Base-by-base conservation (phyloP, 352 stramenopile species). In the Phytophthora europaea region DNA sequence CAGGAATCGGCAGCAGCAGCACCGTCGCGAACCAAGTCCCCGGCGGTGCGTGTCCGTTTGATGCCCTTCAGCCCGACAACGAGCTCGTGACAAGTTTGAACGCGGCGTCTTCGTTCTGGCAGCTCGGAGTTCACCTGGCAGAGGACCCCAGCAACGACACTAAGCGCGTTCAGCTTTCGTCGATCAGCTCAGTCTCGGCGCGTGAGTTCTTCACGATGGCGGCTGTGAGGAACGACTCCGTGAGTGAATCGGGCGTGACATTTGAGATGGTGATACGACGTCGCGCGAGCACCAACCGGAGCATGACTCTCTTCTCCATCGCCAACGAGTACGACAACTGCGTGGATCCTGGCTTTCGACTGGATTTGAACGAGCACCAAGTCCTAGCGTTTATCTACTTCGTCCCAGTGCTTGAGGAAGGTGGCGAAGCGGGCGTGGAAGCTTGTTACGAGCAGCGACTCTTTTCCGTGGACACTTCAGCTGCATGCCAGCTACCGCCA, bases 251-350 rank as follows among this genome's bases (percentile, higher is more conserved):
- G 22, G 85, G 89, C 4, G 72, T 93, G 45, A 91, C 82, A 10
- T 93, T 96, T 54, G 89, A 96, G 59, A 79, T 94, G 62, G 79
- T 86, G 5, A 67, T 93, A 9, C 82, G 89, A 6, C 72, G 78
- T 7, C 84, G 76, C 2, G 36, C 65, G 1, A 20, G 65, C 18
- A 54, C 28, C 2, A 90, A 87, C 59, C 75, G 70, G 4, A 85
- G 72, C 34, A 92, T 94, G 84, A 92, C 88, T 31, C 60, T 96
- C 13, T 92, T 96, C 56, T 88, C 79, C 23, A 90, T 96, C 36
- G 70, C 79, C 2, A 94, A 90, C 57, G 67, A 80, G 12, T 93
- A 83, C 38, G 73, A 91, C 53, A 78, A 76, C 9, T 96, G 89
- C 54, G 75, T 76, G 2, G 86, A 94, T 15, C 65, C 82, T 1